A percentile compares a stretch with the other conserved stretches of the same genome.
Evolutionary conservation across 371 early-diverging fungal species (phyloP).

Genomic region (Globomyces sp.): DNA sequence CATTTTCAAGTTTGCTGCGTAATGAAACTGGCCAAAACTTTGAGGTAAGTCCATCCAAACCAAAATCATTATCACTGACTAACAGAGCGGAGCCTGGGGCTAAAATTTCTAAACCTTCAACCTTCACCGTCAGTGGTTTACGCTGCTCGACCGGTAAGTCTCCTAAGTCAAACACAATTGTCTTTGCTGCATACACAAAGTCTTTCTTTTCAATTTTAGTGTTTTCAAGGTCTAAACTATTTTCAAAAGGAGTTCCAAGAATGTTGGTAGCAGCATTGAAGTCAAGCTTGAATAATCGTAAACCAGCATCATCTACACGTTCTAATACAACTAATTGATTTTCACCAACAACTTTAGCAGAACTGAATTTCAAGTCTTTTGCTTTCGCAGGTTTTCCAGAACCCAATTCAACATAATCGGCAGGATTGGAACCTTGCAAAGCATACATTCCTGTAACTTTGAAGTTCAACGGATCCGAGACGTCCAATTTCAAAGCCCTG

Average conservation of each 20-base stretch:
- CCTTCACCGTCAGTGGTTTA: too few species aligned
- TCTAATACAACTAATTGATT: background rate
- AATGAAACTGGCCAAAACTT: background rate
- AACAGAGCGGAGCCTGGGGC: too few species aligned
- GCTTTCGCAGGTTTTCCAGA: background rate
- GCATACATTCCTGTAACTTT: background rate
- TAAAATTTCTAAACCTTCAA: too few species aligned
- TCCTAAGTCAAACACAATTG: constrained; percentile 1
- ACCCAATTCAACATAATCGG: background rate
- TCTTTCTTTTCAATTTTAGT: background rate
- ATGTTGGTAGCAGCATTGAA: constrained; percentile 8
- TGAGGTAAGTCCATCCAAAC: background rate
- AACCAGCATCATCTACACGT: background rate
- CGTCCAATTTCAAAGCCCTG: constrained; percentile 3
- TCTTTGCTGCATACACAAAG: background rate
- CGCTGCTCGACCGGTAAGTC: background rate
- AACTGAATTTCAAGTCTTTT: background rate
- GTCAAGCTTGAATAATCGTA: background rate
- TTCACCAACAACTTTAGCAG: background rate
- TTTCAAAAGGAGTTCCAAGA: background rate
- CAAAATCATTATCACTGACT: constrained; percentile 7
- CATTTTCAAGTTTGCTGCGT: background rate
- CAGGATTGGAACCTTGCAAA: background rate
- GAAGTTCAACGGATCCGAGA: constrained; percentile 1
- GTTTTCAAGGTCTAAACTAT: background rate